Evolutionary conservation across 108 stramenopile genomes (phyloP), one percentile per base, ranked within the genome.

Genomic region (Tribonema minus): DNA sequence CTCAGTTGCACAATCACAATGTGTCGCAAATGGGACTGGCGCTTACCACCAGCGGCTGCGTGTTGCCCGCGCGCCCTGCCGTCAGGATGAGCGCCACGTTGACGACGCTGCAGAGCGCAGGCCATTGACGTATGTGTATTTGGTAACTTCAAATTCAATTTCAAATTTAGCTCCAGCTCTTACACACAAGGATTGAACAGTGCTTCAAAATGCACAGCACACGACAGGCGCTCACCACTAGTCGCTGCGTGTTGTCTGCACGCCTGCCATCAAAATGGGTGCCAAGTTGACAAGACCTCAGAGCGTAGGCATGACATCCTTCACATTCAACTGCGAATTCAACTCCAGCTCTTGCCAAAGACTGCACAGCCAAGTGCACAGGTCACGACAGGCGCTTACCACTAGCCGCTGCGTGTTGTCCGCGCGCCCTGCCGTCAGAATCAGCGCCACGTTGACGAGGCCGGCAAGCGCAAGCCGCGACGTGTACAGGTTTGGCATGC

Each of bases 391-490:
- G 46, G n/a, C 61, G 41, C 79, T 68, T 29, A 80, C 39, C 38
- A 80, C 62, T n/a, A 80, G 60, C 23, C 64, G 36, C 29, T 80
- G 69, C 64, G 69, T 80, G 68, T 61, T 63, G 31, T 80, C 79
- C 37, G 79, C 79, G 41, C 68, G 79, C 0, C 58, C 62, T 30
- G 70, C 70, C 39, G 69, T 71, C 33, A 80, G 61, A 25, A 37
- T 80, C 7, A 63, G 38, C 2, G 79, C 70, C 15, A 80, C 40
- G 34, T 80, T 80, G 23, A 80, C 79, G 3, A 80, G 37, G 41
- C 70, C 63, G 27, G 68, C 41, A 5, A 61, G 23, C 20, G 79
- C 79, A 3, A 80, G 61, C 37, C 58, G 61, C 15, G 40, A 32
- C 5, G 79, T 80, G 41, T 72, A 69, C 60, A 64, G 37, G 38